Base-by-base conservation (phyloP, 805 yeast species). In the Vanderwaltozyma polyspora region DNA sequence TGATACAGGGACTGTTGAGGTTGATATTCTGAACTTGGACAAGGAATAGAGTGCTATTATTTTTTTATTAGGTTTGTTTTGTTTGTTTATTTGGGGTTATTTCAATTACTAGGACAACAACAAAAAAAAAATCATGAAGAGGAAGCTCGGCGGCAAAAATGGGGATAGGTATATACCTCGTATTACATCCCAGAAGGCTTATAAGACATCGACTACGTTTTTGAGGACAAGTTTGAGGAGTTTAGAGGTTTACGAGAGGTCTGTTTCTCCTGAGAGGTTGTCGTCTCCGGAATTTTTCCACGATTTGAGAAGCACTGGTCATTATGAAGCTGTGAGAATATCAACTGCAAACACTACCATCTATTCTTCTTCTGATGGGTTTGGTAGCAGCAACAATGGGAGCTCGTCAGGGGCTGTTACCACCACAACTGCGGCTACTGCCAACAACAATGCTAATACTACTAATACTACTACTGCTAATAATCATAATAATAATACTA, bases 91-190 rank as follows among this genome's bases (percentile, higher is more conserved):
- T n/a, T n/a, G n/a, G n/a, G n/a, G n/a, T n/a, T n/a, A n/a, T n/a
- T n/a, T n/a, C n/a, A n/a, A n/a, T n/a, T n/a, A n/a, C n/a, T n/a
- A n/a, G n/a, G n/a, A n/a, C n/a, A n/a, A n/a, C n/a, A n/a, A n/a
- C n/a, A n/a, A n/a, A n/a, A n/a, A n/a, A n/a, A 27, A 27, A 16
- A 6, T 19, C 5, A 16, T 12, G 14, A 24, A 25, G 19, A 28
- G n/a, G 6, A 25, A 41, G 36, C 25, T 33, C 31, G 38, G 39
- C 46, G 32, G 40, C 36, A 34, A 34, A 33, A 38, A 39, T 3
- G 23, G 51, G 43, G 70, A 65, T 40, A 51, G 70, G 33, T 64
- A 53, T 39, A 64, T 66, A 15, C 69, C 70, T 3, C 45, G 51
- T 4, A 34, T 32, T 11, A 45, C 62, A 8, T 62, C 60, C 1